Evolutionary conservation across 169 alveolate genomes (phyloP).

Genomic region (Plasmodium cynomolgi): DNA sequence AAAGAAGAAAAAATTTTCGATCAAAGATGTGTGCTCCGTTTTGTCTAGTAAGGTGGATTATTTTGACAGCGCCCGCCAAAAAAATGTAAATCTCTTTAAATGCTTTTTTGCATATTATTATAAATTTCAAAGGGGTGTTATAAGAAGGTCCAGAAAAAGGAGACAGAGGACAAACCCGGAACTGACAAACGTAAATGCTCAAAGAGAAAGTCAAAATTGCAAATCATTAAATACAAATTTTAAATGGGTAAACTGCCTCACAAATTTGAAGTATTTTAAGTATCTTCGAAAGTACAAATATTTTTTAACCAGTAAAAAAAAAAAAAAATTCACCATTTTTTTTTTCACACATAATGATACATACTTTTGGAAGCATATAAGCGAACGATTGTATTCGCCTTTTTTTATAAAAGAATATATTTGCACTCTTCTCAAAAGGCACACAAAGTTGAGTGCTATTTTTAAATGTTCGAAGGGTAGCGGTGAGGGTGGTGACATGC

Average conservation of each 20-base stretch:
- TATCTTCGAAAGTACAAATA: slow-evolving; percentile 57
- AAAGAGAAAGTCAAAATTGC: background rate
- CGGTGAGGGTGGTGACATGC: background rate
- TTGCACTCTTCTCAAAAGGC: slow-evolving; percentile 48
- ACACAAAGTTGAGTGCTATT: background rate
- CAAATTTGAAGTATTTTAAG: slow-evolving; percentile 31
- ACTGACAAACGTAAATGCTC: background rate
- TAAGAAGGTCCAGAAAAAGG: slow-evolving; percentile 3
- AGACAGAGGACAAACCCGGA: background rate
- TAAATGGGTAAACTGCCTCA: slow-evolving; percentile 34
- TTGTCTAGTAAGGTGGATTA: slow-evolving; percentile 39
- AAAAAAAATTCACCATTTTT: slow-evolving; percentile 16
- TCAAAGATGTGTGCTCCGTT: slow-evolving; percentile 12
- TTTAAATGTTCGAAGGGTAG: background rate
- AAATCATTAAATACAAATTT: background rate
- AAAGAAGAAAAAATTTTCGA: slow-evolving; percentile 12
- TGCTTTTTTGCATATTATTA: slow-evolving; percentile 55
- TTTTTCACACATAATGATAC: background rate
- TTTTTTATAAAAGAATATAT: slow-evolving; percentile 50
- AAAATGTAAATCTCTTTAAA: slow-evolving; percentile 43
- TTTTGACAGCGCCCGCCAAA: background rate
- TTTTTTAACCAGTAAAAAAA: slow-evolving; percentile 10
- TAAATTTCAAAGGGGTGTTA: slow-evolving; percentile 4
- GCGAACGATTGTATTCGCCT: background rate
- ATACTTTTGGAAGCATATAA: slow-evolving; percentile 10